Evolutionary conservation across 2,329 filamentous ascomycete genomes (phyloP).

Genomic region (Venturia asperata): DNA sequence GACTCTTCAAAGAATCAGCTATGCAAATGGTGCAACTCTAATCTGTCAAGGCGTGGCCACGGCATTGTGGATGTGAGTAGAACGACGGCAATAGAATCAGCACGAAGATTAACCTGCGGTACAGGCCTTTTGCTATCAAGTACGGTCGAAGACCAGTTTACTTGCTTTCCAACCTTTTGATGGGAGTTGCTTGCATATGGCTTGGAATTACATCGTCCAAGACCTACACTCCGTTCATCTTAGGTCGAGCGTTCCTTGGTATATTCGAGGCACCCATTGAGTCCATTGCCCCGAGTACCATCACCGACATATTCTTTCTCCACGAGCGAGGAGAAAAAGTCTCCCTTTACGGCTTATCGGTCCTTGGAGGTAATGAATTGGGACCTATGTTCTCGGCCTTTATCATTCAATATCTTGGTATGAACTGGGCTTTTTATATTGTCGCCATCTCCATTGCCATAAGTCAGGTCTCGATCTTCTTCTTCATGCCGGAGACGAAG

Average conservation of each 20-base stretch:
- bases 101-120: not conserved
- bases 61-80: slow-evolving; percentile 7
- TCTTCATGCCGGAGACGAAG: slow-evolving; percentile 35
- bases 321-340: slow-evolving; percentile 34
- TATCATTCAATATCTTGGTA: slow-evolving; percentile 35
- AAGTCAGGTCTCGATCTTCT: slow-evolving; percentile 32
- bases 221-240: slow-evolving; percentile 2
- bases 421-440: slow-evolving; percentile 39
- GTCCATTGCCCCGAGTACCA: slow-evolving; percentile 25
- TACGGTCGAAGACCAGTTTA: slow-evolving; percentile 16
- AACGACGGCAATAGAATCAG: too few species aligned
- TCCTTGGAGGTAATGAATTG: slow-evolving; percentile 36
- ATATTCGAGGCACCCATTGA: slow-evolving; percentile 26
- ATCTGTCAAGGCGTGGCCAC: slow-evolving; percentile 14
- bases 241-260: slow-evolving; percentile 24
- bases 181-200: slow-evolving; percentile 15
- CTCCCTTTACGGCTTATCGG: slow-evolving; percentile 36
- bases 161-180: slow-evolving; percentile 12
- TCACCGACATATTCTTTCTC: slow-evolving; percentile 31
- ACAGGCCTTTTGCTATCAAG: slow-evolving; percentile 15
- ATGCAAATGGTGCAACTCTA: slow-evolving; percentile 17
- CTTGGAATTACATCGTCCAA: slow-evolving; percentile 10
- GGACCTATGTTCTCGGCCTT: slow-evolving; percentile 36
- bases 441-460: slow-evolving; percentile 28
- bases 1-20: slow-evolving; percentile 11